Evolutionary conservation across 2,329 filamentous ascomycete species (phyloP), one percentile per base, ranked within the genome.

Genomic region (Talaromyces sp.): DNA sequence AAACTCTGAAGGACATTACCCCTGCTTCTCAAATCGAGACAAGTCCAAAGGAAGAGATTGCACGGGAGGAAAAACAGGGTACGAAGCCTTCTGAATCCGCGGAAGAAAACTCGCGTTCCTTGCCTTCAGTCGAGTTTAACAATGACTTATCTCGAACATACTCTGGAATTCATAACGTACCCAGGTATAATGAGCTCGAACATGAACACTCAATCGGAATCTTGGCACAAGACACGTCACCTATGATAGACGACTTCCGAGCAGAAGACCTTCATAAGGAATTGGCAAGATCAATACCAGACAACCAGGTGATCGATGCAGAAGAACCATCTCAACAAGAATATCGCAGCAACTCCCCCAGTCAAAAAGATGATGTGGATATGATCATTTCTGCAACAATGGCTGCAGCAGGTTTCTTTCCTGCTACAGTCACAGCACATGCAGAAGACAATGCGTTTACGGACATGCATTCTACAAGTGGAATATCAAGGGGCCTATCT

Each of bases 301-400:
- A 61, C 33, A 27, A 35, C n/a, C 16, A 22, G 16, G 16, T 45
- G 5, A 16, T n/a, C n/a, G 31, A 47, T 35, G 24, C n/a, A 13
- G 27, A 48, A 37, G 16, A 35, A 41, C 2, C 45, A 31, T 50
- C 59, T 24, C 45, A 27, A 33, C 59, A 27, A 50, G 59, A 1
- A 50, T 8, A 52, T 52, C 43, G 43, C 24, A 50, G 43, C 7
- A 45, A 61, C 22, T 35, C 64, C 13, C 39, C 52, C 13, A 65
- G 60, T 31, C 64, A 65, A 50, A 57, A 43, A 16, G 54, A 56
- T 16, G 64, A 65, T n/a, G 64, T 65, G 45, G 64, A 62, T 54
- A 58, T 65, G 19, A 52, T 58, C 19, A 41, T 62, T 43, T 43
- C 61, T 41, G 31, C 60, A 35, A 60, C 64, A 13, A 62, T 65